A percentile compares a stretch with the other conserved stretches of the same genome.
phyloP scores from a whole-genome alignment of 2,329 filamentous ascomycete species.

The Penicillium sp. region DNA sequence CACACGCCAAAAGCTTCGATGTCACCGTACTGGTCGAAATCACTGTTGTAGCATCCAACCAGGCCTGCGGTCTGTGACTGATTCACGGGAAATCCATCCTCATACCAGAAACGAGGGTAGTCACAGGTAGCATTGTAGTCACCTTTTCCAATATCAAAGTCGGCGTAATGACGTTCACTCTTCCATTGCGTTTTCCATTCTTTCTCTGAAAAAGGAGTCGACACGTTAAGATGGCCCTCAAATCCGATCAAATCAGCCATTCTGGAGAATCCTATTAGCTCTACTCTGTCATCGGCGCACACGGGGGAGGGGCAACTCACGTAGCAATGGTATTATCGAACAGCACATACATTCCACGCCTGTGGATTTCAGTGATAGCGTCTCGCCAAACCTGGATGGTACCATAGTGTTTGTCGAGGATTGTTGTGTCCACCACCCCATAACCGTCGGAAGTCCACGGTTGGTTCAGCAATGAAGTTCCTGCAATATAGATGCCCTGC shows the following conservation, averaged over 20 bases:
- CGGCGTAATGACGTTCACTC: conserved; percentile 53
- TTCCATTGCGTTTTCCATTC: conserved; percentile 62
- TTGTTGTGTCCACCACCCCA: conserved; percentile 59
- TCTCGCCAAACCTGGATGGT: conserved; percentile 58
- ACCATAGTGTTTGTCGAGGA: conserved; percentile 63
- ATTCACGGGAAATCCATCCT: conserved; percentile 54
- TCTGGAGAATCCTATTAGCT: conserved; percentile 6
- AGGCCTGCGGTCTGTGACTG: conserved; percentile 49
- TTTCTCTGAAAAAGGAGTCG: conserved; percentile 54
- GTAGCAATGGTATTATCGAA: conserved; percentile 66
- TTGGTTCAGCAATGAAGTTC: conserved; percentile 62
- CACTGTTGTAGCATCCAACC: conserved; percentile 60
- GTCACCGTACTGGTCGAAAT: conserved; percentile 66
- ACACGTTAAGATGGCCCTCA: conserved; percentile 58
- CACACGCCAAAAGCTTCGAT: conserved; percentile 63
- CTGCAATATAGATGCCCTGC: conserved; percentile 61
- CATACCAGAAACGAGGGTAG: conserved; percentile 63
- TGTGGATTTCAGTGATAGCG: conserved; percentile 60
- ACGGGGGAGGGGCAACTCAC: conserved; percentile 34
- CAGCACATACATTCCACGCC: conserved; percentile 63
- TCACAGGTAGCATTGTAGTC: conserved; percentile 54
- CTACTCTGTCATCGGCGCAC: no score
- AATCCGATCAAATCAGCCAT: conserved; percentile 65
- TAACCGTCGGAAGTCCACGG: conserved; percentile 65
- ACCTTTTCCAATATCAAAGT: conserved; percentile 55